Conservation (phyloP, 306 rosid genomes). For the Prunus fruticosa region DNA sequence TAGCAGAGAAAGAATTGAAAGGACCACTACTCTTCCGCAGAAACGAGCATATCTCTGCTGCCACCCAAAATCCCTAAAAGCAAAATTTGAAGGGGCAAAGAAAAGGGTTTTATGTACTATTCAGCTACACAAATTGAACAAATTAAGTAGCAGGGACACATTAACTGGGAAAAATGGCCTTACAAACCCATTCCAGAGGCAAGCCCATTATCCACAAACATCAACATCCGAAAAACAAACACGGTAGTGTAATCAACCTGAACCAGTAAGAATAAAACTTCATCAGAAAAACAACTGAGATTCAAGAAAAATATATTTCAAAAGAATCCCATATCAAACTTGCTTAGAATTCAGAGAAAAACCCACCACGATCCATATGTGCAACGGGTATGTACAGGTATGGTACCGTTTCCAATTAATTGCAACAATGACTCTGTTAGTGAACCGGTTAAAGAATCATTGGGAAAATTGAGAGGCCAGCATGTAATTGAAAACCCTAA, state of each 20-base stretch:
- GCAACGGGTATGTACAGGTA: conserved; percentile 79
- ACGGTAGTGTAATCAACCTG: conserved; percentile 94
- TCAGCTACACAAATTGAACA: not conserved
- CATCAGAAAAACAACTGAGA: not conserved
- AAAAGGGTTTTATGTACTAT: not conserved
- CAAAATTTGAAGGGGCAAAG: conserved; percentile 13
- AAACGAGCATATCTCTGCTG: conserved; percentile 98
- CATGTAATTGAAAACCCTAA: conserved; percentile 14
- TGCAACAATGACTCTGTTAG: conserved; percentile 72
- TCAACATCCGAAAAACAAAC: conserved; percentile 87
- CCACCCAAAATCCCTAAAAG: conserved; percentile 88
- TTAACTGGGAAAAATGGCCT: conserved; percentile 42
- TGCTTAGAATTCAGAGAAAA: not conserved
- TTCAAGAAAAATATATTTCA: not conserved
- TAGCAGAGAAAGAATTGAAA: conserved; percentile 70
- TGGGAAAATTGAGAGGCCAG: conserved; percentile 11
- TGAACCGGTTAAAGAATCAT: conserved; percentile 31
- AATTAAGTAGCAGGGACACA: conserved; percentile 19
- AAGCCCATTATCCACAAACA: conserved; percentile 96
- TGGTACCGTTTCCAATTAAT: conserved; percentile 86
- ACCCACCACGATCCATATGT: conserved; percentile 96
- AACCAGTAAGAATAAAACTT: not conserved
- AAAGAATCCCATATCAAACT: conserved; percentile 1
- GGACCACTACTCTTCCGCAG: conserved; percentile 90
- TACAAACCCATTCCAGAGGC: conserved; percentile 99